Evolutionary conservation across 2,329 filamentous ascomycete genomes (phyloP), one percentile per base, ranked within the genome.

Genomic region (Fusarium scirpi): DNA sequence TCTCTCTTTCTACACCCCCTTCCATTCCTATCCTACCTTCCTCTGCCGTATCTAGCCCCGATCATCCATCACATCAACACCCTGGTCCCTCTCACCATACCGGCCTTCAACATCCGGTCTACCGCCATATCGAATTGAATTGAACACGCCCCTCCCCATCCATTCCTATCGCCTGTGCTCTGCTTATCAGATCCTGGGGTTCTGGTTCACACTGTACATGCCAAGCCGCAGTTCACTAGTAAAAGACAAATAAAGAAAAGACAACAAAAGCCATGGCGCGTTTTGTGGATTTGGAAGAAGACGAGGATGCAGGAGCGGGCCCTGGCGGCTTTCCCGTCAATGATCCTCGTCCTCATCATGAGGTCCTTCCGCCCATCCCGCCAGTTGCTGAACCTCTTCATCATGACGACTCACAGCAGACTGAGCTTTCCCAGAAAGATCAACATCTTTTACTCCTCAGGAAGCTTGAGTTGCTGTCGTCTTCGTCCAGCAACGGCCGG

Each of bases 101-200:
- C 70, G 70, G 65, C 53, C 47, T 62, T 52, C 65, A 62, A 71
- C 63, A 68, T 68, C 69, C 69, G 71, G 71, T 44, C 69, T 75
- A 64, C 65, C 64, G 40, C 47, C 60, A 38, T 70, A 59, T 56
- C 49, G 30, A 61, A 43, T 43, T 20, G n/a, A 40, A 48, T 18
- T 18, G 20, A 22, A 51, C 49, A 61, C 58, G 16, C 60, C 56
- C 62, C 58, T 25, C 49, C 30, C 57, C 57, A 65, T 38, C 18
- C 18, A 38, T 38, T 38, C 34, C 34, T 4, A 38, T 38, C 34
- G 65, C 61, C 49, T 29, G 62, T 70, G 25, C 25, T 66, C 44
- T 62, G 62, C 72, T 76, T 76, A 76, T 76, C 74, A 76, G 74
- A 76, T 76, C 72, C 74, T 75, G 72, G 65, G 69, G 65, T 63